phyloP scores from a whole-genome alignment of 192 early-diverging fungal genomes.

The Rhizophagus clarus region DNA sequence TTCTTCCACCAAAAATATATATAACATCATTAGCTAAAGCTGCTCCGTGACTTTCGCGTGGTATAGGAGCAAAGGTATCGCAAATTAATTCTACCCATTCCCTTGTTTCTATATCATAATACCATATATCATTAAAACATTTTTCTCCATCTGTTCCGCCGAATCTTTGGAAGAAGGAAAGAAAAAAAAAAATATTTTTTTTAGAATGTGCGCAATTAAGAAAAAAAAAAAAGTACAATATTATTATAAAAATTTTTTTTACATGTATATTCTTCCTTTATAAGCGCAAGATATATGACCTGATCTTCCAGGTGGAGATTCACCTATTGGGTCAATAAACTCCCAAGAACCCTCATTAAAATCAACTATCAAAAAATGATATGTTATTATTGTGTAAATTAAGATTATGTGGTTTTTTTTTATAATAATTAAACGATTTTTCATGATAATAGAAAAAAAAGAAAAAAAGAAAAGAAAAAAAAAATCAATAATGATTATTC shows the following conservation, averaged over 20 bases:
- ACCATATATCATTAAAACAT: conserved; percentile 62
- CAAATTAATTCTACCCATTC: conserved; percentile 47
- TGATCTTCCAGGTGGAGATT: conserved; percentile 19
- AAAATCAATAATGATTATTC: neutral
- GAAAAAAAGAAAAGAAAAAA: no score
- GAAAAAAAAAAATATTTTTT: neutral
- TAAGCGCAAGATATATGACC: conserved; percentile 27
- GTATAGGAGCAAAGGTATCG: conserved; percentile 47
- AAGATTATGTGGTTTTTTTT: no score
- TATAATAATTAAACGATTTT: no score
- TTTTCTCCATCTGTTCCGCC: conserved; percentile 52
- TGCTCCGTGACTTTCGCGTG: conserved; percentile 43
- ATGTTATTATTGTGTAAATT: neutral
- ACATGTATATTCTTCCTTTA: conserved; percentile 34
- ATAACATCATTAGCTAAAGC: conserved; percentile 52
- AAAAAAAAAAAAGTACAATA: neutral
- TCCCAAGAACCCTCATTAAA: conserved; percentile 17
- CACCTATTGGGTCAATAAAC: conserved; percentile 15
- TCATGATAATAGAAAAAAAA: no score
- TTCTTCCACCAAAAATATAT: conserved; percentile 58
- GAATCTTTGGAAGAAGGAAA: conserved; percentile 40
- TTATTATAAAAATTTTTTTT: neutral
- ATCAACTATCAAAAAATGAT: neutral
- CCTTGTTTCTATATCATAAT: conserved; percentile 44
- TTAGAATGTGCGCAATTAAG: neutral